Base-by-base conservation (phyloP, 129 eudicot genomes). In the Escallonia rubra region DNA sequence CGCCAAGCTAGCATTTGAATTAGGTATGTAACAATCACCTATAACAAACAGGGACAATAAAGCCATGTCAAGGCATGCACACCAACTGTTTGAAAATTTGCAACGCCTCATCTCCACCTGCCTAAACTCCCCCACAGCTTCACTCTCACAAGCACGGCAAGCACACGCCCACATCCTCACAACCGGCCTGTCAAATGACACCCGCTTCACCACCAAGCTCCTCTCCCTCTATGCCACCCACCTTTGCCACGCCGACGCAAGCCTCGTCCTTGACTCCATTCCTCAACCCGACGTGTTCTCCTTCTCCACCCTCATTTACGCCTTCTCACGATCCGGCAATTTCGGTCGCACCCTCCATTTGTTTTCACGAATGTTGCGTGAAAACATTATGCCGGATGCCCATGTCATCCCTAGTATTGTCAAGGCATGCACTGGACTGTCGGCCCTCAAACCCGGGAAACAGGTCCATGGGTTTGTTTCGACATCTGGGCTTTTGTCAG, bases 131-230 rank as follows among this genome's bases (percentile, higher is more conserved):
- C 34, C 81, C 8, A 62, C 80, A 46, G 15, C 79, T 48, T 83
- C 95, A 14, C 79, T 87, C 6, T 71, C 71, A 8, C 88, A 83
- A 67, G 74, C 87, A 8, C 86, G 63, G 6, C 91, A 83, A 80
- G 72, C 84, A 2, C 96, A 86, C 58, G 90, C 96, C 47, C 83
- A 82, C 41, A 69, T 84, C 79, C 81, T 90, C 78, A 81, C 81
- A 71, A 79, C 83, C 3, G 86, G 82, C 43, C 76, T 78, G 4
- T 65, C 13, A 39, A 43, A 39, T 16, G 67, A 76, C 38, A 57
- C 71, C 57, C 84, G 75, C 59, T 57, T 66, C 66, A 58, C 91
- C 81, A 87, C 84, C 43, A 87, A 79, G 69, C 90, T 91, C 58
- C 72, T 87, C n/a, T 87, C 96, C 0, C 74, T 85, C 54, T 91